phyloP scores from a whole-genome alignment of 2,329 filamentous ascomycete genomes.

The Fusarium guadeloupense region DNA sequence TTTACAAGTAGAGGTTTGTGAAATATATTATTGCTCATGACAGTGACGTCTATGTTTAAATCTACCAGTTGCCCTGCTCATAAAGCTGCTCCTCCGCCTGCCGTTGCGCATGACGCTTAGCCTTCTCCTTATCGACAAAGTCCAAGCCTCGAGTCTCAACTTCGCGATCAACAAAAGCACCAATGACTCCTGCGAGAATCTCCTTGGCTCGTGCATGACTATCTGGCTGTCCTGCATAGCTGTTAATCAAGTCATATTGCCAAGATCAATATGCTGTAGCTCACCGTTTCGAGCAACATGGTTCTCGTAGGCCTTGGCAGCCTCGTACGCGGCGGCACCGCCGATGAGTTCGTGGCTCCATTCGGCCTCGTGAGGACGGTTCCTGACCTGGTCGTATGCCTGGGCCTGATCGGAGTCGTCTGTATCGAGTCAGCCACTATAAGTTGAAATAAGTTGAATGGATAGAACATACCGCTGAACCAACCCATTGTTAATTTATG shows the following conservation, averaged over 20 bases:
- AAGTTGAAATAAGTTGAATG: accelerated
- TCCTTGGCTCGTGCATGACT: constrained; percentile 46
- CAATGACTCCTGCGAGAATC: constrained; percentile 42
- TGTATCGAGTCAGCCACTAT: not conserved
- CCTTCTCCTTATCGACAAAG: constrained; percentile 41
- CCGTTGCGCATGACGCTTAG: constrained; percentile 42
- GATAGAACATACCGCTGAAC: constrained; percentile 5
- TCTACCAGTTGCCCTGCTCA: constrained; percentile 21
- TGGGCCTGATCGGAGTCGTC: constrained; percentile 39
- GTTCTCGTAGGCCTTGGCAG: constrained; percentile 46
- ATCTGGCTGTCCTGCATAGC: constrained; percentile 38
- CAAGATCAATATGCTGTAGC: not conserved
- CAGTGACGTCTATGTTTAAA: not conserved
- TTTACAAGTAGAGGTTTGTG: no score
- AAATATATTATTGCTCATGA: not conserved
- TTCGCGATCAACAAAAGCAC: constrained; percentile 46
- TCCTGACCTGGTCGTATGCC: constrained; percentile 40
- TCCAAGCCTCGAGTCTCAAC: constrained; percentile 46
- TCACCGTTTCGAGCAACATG: constrained; percentile 42
- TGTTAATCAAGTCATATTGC: not conserved
- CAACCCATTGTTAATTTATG: constrained; percentile 20
- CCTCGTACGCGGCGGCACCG: constrained; percentile 45
- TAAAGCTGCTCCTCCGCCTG: constrained; percentile 41
- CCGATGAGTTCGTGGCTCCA: constrained; percentile 46
- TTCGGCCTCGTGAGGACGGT: constrained; percentile 44